Evolutionary conservation across 2,329 filamentous ascomycete species (phyloP).

Genomic region (Samsoniella hepiali): DNA sequence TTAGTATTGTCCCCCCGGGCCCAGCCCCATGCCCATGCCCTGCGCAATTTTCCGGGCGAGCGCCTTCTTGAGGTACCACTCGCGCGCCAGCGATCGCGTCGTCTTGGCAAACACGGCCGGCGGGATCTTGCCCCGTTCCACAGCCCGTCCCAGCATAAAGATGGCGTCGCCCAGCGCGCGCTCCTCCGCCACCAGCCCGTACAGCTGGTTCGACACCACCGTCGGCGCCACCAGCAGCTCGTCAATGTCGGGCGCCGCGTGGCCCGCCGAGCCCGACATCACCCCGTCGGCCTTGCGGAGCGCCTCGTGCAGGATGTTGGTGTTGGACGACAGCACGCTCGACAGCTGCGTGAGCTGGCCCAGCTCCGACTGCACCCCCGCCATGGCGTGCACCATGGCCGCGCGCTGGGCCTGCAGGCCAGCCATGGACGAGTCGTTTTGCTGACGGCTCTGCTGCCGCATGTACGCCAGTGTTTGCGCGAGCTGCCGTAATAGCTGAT

Average conservation of each 20-base stretch:
- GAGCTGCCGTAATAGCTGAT: constrained; percentile 76
- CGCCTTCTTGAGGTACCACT: constrained; percentile 83
- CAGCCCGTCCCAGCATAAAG: constrained; percentile 72
- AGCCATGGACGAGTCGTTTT: constrained; percentile 70
- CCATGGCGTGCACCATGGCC: constrained; percentile 69
- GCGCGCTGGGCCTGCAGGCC: constrained; percentile 75
- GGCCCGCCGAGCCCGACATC: constrained; percentile 67
- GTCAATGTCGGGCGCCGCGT: constrained; percentile 74
- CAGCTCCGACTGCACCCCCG: constrained; percentile 70
- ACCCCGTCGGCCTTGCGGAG: constrained; percentile 75
- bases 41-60: constrained; percentile 72
- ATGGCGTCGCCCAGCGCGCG: constrained; percentile 81
- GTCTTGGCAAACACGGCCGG: constrained; percentile 75
- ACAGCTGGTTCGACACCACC: constrained; percentile 88
- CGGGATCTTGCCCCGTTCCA: constrained; percentile 68
- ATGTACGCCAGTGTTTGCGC: constrained; percentile 66
- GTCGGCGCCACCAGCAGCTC: constrained; percentile 91
- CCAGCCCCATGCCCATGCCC: constrained; percentile 64
- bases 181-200: constrained; percentile 85
- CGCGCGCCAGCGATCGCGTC: constrained; percentile 69
- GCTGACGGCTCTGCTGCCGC: constrained; percentile 64
- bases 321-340: constrained; percentile 70
- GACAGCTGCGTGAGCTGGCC: constrained; percentile 68
- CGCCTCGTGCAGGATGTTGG: constrained; percentile 71
- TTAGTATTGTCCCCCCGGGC: constrained; percentile 21